Evolutionary conservation across 2,329 filamentous ascomycete genomes (phyloP), one percentile per base, ranked within the genome.

Genomic region (Sclerotinia spermophila): DNA sequence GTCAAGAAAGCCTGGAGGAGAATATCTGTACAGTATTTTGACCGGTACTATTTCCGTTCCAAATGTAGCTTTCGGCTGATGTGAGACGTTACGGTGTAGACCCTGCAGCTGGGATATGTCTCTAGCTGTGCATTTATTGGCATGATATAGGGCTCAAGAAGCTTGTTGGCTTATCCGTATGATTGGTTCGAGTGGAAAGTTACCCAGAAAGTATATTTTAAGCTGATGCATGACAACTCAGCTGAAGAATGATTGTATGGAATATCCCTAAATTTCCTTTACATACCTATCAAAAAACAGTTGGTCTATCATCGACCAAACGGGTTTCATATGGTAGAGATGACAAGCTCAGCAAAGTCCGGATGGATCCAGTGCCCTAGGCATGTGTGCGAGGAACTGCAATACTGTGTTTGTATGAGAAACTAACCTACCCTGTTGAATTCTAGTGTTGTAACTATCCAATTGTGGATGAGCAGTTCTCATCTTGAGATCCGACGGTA

Each of bases 201-300:
- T 65, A 13, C 8, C 45, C 44, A 53, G 8, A 53, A 66, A 27
- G 24, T 30, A 40, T 66, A 66, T 66, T 42, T 6, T 30, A 40
- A 19, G 62, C 35, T 53, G n/a, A 51, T 42, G 45, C 62, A 66
- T 53, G 62, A 66, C 62, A 66, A 35, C 62, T 66, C 62, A 65
- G 62, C 62, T 35, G 6, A 35, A 33, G 42, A 45, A 62, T 35
- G 15, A 40, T 33, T 33, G 59, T 13, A 33, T 30, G 58, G 17
- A 19, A 24, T 44, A 42, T 27, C n/a, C 5, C 42, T n/a, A 42
- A 30, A 1, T 4, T 45, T 17, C 40, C 8, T 8, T 27, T 21
- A 17, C n/a, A 53, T 42, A 19, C 24, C 5, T 30, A 42, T 42
- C n/a, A 42, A 27, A 11, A 27, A 13, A 19, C 27, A 61, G 17